Conservation (phyloP, 768 basidiomycete genomes). For the Kondoa subrosea region DNA sequence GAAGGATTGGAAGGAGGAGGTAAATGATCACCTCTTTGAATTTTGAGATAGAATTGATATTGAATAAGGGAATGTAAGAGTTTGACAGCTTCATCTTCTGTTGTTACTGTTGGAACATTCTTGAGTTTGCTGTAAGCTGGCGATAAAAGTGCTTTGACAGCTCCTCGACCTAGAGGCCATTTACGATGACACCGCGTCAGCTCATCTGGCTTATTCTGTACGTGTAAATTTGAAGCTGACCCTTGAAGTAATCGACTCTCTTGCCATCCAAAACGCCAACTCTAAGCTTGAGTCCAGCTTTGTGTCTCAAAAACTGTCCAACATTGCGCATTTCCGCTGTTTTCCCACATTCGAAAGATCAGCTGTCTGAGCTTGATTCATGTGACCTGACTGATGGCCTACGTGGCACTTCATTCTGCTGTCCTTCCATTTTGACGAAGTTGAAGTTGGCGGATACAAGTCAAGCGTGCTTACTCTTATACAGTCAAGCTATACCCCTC, state of each 20-base stretch:
- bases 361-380: too few relatives aligned
- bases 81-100: conserved; percentile 55
- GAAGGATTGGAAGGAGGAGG: conserved; percentile 6
- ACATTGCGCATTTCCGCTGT: conserved; percentile 54
- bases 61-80: conserved; percentile 56
- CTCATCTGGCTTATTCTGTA: conserved; percentile 4
- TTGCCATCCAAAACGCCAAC: conserved; percentile 85
- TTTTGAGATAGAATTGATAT: conserved; percentile 79
- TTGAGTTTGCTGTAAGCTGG: conserved; percentile 83
- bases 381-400: too few relatives aligned
- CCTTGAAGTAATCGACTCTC: conserved; percentile 95
- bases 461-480: background rate
- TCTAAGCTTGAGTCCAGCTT: conserved; percentile 70
- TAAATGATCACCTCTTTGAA: conserved; percentile 50
- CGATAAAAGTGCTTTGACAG: conserved; percentile 75
- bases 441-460: background rate
- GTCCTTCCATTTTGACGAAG: background rate
- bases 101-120: conserved; percentile 41
- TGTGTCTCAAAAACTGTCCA: conserved; percentile 70
- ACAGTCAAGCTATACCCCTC: background rate
- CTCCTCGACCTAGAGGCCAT: conserved; percentile 89
- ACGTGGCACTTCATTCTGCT: background rate
- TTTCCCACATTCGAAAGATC: too few relatives aligned
- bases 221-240: conserved; percentile 35
- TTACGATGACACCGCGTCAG: background rate